These are phyloP conservation scores for Dichotomocladium elegans DNA, from an alignment of 371 early-diverging fungal genomes.

Conservation along the genomic window DNA sequence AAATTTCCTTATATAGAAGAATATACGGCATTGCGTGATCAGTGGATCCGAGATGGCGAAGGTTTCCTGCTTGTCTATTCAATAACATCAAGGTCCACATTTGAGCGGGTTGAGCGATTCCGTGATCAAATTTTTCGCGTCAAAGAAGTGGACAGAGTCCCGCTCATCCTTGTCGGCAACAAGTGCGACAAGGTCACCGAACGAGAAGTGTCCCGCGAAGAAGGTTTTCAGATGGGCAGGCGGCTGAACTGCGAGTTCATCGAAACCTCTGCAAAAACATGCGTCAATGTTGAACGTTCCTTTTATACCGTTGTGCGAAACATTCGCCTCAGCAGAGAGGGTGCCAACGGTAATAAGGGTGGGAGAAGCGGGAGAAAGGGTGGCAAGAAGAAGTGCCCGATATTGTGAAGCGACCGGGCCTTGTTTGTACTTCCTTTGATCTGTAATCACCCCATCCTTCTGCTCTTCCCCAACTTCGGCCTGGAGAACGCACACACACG, in stretches of 20 bases:
- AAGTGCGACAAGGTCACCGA: constrained; percentile 80
- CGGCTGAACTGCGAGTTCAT: constrained; percentile 56
- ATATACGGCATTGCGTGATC: constrained; percentile 54
- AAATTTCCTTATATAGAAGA: constrained; percentile 65
- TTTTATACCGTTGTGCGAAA: constrained; percentile 52
- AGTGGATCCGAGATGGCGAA: constrained; percentile 68
- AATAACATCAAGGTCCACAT: constrained; percentile 77
- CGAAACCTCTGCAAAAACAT: constrained; percentile 81
- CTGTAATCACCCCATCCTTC: neutral
- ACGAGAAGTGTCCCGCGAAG: constrained; percentile 70
- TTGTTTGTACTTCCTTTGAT: neutral
- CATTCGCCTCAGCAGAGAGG: constrained; percentile 34
- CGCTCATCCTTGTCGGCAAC: constrained; percentile 90
- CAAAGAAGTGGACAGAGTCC: constrained; percentile 76
- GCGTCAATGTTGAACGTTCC: constrained; percentile 69
- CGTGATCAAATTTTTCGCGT: constrained; percentile 79
- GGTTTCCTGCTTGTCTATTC: constrained; percentile 87
- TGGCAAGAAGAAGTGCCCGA: constrained; percentile 12
- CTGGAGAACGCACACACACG: neutral
- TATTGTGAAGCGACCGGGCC: constrained; percentile 3
- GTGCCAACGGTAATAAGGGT: neutral
- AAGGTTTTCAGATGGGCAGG: constrained; percentile 12
- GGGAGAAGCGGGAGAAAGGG: constrained; percentile 9
- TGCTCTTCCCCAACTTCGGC: neutral
- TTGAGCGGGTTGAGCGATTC: constrained; percentile 78